Conservation (phyloP, 2,329 filamentous ascomycete species). For the Ascosphaera apis region DNA sequence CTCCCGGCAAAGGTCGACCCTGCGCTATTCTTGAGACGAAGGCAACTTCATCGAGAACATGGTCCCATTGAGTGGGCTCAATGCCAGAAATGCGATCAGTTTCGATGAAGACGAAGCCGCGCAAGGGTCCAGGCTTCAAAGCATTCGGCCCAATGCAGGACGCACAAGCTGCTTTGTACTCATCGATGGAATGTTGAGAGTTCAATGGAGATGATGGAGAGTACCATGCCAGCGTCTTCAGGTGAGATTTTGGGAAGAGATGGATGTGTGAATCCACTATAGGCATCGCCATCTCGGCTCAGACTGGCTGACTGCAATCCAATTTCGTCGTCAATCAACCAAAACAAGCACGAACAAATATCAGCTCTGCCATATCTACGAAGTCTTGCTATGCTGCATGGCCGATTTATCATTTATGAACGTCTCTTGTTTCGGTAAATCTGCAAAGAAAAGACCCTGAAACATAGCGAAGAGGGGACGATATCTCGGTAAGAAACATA, state of each 20-base stretch:
- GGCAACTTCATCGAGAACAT: conserved; percentile 47
- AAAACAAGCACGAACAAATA: no score
- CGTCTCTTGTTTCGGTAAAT: no score
- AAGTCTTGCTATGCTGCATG: no score
- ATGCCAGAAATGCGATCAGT: conserved; percentile 48
- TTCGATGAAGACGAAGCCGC: conserved; percentile 65
- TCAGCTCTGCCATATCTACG: no score
- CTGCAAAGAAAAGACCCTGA: no score
- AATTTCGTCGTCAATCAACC: neutral
- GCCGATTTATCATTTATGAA: no score
- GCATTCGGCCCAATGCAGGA: conserved; percentile 4
- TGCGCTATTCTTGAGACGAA: conserved; percentile 44
- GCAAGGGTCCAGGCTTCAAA: conserved; percentile 14
- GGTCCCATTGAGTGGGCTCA: conserved; percentile 31
- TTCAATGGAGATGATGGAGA: conserved; percentile 34
- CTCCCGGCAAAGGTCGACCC: conserved; percentile 31
- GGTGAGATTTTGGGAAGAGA: conserved; percentile 50
- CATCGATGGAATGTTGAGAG: conserved; percentile 37
- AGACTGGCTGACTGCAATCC: no score
- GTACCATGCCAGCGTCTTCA: conserved; percentile 48
- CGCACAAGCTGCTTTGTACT: conserved; percentile 32
- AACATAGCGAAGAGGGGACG: no score
- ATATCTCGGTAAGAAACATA: no score
- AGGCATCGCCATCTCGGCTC: conserved; percentile 14
- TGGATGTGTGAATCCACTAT: conserved; percentile 87